Evolutionary conservation across 75 land plant species (phyloP), one percentile per base, ranked within the genome.

Genomic region (Picea sitchensis): DNA sequence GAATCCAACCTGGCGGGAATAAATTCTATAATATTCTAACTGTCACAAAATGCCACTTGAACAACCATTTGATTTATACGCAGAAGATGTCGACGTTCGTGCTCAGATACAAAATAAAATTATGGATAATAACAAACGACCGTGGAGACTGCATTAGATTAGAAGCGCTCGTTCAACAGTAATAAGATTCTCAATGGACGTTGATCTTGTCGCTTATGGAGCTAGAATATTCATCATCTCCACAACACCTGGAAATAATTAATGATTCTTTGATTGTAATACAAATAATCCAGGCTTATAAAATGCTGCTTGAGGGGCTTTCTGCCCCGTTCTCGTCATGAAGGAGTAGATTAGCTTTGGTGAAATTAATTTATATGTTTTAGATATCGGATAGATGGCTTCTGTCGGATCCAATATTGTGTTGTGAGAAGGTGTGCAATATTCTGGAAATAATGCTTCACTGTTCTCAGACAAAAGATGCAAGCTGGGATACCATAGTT

Each of bases 11-110:
- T 68, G 31, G 61, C 81, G 0, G 32, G n/a, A 4, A 11, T 21
- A 18, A 11, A 21, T 15, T 32, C 64, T 23, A 58, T 83, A 20
- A 7, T 57, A 77, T 32, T 59, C 32, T 74, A 11, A n/a, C 82
- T 59, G 61, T 77, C n/a, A 41, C 78, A 56, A 30, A 26, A n/a
- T 58, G 77, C 32, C 56, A 51, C 56, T 51, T 51, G 56, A 51
- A 51, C 8, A 51, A 51, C 56, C 56, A 51, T 51, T 9, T 51
- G 12, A 51, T 51, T 51, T 51, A 9, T 1, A 51, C 9, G 0
- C 0, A 41, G 3, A 51, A 1, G 56, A 9, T 8, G 56, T 51
- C 11, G 56, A 8, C 9, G 44, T 51, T 51, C 56, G 56, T 0
- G 56, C 56, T 51, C 56, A 51, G 9, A 9, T 51, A 51, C 11